These are phyloP conservation scores for Mortierella sp. DNA, from an alignment of 371 early-diverging fungal species.

Conservation along the genomic window DNA sequence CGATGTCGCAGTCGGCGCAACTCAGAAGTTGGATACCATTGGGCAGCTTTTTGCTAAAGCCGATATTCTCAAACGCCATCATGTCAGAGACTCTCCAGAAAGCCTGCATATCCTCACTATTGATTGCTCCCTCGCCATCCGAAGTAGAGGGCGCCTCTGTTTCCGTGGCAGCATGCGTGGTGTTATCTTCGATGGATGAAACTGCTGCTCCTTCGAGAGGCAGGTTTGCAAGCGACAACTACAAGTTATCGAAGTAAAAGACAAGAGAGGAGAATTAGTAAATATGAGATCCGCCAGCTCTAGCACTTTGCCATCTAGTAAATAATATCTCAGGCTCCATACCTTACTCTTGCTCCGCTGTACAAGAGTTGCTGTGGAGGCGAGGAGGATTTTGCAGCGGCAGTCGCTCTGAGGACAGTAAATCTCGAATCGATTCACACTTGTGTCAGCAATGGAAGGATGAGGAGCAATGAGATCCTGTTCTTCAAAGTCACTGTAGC, in stretches of 20 bases:
- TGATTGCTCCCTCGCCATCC: too few species aligned
- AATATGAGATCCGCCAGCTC: too few species aligned
- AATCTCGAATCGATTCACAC: constrained; percentile 39
- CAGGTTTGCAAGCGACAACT: constrained; percentile 51
- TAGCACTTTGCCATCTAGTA: too few species aligned
- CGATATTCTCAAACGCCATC: constrained; percentile 83
- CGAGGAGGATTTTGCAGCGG: constrained; percentile 39
- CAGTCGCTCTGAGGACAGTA: constrained; percentile 47
- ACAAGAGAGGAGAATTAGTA: neutral
- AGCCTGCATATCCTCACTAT: constrained; percentile 26
- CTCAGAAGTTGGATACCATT: constrained; percentile 71
- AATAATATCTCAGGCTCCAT: neutral
- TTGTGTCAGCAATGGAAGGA: constrained; percentile 3
- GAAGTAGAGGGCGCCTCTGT: neutral
- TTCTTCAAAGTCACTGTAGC: constrained; percentile 25
- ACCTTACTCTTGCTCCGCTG: constrained; percentile 49
- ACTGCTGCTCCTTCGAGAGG: constrained; percentile 35
- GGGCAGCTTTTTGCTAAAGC: constrained; percentile 75
- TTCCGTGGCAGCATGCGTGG: constrained; percentile 5
- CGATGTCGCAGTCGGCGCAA: constrained; percentile 86
- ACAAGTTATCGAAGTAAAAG: constrained; percentile 1
- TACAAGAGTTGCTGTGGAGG: constrained; percentile 30
- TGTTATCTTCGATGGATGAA: constrained; percentile 24
- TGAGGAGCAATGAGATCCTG: constrained; percentile 23
- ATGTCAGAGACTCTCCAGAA: constrained; percentile 72